Evolutionary conservation across 2,329 filamentous ascomycete species (phyloP).

Genomic region (Colletotrichum sp.): DNA sequence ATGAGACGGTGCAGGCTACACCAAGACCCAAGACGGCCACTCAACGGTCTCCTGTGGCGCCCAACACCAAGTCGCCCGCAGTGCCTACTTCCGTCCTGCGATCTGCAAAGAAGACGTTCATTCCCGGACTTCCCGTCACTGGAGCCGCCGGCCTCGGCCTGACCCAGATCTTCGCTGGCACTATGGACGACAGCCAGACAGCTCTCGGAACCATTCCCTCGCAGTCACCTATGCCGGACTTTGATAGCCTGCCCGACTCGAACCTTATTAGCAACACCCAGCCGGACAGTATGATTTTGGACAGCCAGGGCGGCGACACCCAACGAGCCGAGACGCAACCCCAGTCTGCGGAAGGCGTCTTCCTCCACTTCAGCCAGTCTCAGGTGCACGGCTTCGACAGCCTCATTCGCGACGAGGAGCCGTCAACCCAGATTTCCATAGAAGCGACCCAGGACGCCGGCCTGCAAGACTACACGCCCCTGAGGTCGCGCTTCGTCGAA

Average conservation of each 20-base stretch:
- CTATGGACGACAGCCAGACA: constrained; percentile 73
- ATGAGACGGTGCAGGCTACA: constrained; percentile 47
- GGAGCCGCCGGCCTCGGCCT: constrained; percentile 73
- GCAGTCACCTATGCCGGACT: constrained; percentile 57
- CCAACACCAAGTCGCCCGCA: constrained; percentile 54
- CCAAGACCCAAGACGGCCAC: constrained; percentile 50
- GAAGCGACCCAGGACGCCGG: constrained; percentile 84
- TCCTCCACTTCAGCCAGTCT: constrained; percentile 65
- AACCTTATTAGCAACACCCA: constrained; percentile 68
- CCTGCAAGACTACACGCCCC: constrained; percentile 75
- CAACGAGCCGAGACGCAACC: constrained; percentile 44
- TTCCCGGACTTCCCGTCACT: constrained; percentile 69
- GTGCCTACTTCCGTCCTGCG: constrained; percentile 69
- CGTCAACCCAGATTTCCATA: constrained; percentile 68
- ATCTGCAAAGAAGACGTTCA: constrained; percentile 72
- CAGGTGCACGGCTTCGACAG: constrained; percentile 65
- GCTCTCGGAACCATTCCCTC: constrained; percentile 39
- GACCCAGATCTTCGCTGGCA: constrained; percentile 90
- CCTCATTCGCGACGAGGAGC: constrained; percentile 47
- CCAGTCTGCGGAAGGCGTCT: constrained; percentile 38
- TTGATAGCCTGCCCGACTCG: constrained; percentile 62
- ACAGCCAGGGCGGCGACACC: constrained; percentile 48
- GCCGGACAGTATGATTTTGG: constrained; percentile 56
- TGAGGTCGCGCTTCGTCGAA: constrained; percentile 70
- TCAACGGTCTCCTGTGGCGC: constrained; percentile 46